A percentile compares a stretch with the other conserved stretches of the same genome.
Conservation (phyloP, 75 land plant species). For the Sequoiadendron giganteum region DNA sequence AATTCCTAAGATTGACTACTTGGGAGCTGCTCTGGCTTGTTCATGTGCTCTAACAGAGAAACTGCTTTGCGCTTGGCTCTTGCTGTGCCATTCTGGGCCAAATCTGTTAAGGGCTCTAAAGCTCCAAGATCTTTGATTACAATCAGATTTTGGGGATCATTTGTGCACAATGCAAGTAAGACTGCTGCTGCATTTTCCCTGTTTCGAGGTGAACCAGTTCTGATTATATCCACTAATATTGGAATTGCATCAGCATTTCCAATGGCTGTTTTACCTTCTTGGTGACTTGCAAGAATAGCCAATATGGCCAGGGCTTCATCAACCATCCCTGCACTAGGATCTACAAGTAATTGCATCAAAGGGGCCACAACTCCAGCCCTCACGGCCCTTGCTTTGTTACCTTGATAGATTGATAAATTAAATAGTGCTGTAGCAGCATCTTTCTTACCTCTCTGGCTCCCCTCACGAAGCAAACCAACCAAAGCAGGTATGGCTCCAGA, state of each 20-base stretch:
- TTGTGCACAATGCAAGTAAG: constrained; percentile 61
- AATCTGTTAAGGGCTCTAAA: constrained; percentile 55
- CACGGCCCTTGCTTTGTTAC: constrained; percentile 84
- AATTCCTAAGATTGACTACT: constrained; percentile 2
- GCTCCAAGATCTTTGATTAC: constrained; percentile 54
- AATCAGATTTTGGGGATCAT: constrained; percentile 55
- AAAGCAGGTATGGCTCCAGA: constrained; percentile 86
- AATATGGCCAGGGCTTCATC: constrained; percentile 83
- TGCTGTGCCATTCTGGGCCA: constrained; percentile 76
- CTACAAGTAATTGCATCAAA: constrained; percentile 67
- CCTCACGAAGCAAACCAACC: constrained; percentile 62
- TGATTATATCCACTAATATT: constrained; percentile 58
- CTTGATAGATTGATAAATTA: constrained; percentile 85
- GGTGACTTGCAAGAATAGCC: constrained; percentile 65
- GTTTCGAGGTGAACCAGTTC: constrained; percentile 62
- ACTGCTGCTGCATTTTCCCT: constrained; percentile 87
- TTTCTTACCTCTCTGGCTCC: constrained; percentile 89
- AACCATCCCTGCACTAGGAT: constrained; percentile 66
- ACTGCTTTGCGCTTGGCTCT: constrained; percentile 83
- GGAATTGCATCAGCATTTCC: constrained; percentile 59
- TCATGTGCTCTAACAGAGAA: constrained; percentile 60
- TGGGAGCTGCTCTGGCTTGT: constrained; percentile 24
- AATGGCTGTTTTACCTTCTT: constrained; percentile 62
- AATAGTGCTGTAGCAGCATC: constrained; percentile 96
- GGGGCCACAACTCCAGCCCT: constrained; percentile 74